Conservation (phyloP, 2,329 filamentous ascomycete genomes). For the Calonectria henricotiae region DNA sequence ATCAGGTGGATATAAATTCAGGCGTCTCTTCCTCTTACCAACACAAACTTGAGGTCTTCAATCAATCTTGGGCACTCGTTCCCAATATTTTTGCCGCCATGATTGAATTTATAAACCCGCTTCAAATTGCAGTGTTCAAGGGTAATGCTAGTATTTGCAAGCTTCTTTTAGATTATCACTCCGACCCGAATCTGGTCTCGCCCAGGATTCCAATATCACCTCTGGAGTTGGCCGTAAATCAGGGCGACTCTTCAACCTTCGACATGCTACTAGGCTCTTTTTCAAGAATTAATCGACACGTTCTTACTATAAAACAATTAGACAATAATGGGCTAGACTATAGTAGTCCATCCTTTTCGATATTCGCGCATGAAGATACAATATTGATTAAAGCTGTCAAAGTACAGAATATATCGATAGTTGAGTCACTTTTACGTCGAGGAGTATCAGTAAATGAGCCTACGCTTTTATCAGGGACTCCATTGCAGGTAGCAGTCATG, state of each 20-base stretch:
- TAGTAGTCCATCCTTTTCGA: not conserved
- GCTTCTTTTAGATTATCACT: not conserved
- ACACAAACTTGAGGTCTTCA: not conserved
- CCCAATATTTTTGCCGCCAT: fast-evolving
- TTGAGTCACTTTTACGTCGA: not conserved
- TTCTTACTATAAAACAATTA: not conserved
- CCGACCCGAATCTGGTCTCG: not conserved
- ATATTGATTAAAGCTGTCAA: not conserved
- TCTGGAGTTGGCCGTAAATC: not conserved
- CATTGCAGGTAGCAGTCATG: not conserved
- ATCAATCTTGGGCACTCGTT: too few relatives aligned
- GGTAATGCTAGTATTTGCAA: not conserved
- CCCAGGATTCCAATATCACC: not conserved
- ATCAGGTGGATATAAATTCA: not conserved
- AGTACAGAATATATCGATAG: not conserved
- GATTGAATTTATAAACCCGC: not conserved
- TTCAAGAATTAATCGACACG: not conserved
- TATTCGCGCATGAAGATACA: not conserved
- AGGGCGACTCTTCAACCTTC: not conserved
- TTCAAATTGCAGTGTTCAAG: not conserved
- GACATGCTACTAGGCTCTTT: not conserved
- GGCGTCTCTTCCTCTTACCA: not conserved
- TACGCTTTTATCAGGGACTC: not conserved
- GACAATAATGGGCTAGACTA: not conserved
- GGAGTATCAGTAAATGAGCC: not conserved